These are phyloP conservation scores for Mycosarcoma maydis DNA, from an alignment of 1,284 basidiomycete species.

Conservation along the genomic window DNA sequence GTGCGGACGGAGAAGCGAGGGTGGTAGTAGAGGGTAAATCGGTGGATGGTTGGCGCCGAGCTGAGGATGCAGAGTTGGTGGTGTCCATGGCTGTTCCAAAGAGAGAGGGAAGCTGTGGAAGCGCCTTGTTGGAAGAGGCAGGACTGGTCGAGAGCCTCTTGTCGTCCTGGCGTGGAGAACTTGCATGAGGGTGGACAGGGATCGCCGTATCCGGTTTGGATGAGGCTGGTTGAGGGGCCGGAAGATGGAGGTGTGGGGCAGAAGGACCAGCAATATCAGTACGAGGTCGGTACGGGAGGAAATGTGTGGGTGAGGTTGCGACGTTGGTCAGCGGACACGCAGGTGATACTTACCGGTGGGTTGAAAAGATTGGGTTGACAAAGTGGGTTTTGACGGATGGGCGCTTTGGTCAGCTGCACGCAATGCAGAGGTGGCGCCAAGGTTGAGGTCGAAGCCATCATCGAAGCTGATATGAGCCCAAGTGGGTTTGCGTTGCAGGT, in stretches of 20 bases:
- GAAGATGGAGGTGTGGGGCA: not conserved
- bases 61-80: not conserved
- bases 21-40: not conserved
- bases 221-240: not conserved
- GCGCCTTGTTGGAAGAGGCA: slow-evolving; percentile 27
- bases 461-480: slow-evolving; percentile 47
- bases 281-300: slow-evolving; percentile 3
- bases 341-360: slow-evolving; percentile 9
- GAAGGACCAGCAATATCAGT: slow-evolving; percentile 3
- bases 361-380: not conserved
- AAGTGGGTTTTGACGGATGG: not conserved
- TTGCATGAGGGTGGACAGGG: slow-evolving; percentile 3
- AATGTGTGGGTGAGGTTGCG: no score
- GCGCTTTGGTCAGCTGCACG: not conserved
- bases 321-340: no score
- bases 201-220: not conserved
- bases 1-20: slow-evolving; percentile 2
- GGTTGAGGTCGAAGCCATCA: slow-evolving; percentile 43
- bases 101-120: slow-evolving; percentile 18
- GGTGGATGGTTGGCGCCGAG: slow-evolving; percentile 9
- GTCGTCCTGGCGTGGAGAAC: not conserved
- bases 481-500: slow-evolving; percentile 35
- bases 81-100: slow-evolving; percentile 1
- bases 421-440: slow-evolving; percentile 14
- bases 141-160: slow-evolving; percentile 22